phyloP scores from a whole-genome alignment of 2,329 filamentous ascomycete species.

The Grosmannia penicillata region DNA sequence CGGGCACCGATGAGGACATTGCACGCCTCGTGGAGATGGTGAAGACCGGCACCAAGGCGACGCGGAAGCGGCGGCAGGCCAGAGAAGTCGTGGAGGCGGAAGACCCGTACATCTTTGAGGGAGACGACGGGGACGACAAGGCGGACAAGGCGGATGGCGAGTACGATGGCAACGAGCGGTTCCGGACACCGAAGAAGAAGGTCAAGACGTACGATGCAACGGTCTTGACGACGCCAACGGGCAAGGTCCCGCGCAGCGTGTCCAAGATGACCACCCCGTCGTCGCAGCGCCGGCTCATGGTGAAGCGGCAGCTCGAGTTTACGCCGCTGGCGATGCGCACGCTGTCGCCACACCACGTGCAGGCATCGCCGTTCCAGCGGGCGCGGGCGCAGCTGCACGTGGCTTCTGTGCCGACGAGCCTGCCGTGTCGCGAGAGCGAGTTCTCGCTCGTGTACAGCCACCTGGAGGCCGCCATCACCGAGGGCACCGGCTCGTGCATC shows the following conservation, averaged over 20 bases:
- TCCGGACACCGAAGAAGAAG: slow-evolving; percentile 19
- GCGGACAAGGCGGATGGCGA: slow-evolving; percentile 10
- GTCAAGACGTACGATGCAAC: slow-evolving; percentile 15
- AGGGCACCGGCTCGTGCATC: slow-evolving; percentile 88
- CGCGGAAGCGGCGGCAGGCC: slow-evolving; percentile 30
- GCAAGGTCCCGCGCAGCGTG: slow-evolving; percentile 31
- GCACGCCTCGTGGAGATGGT: slow-evolving; percentile 51
- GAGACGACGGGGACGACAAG: slow-evolving; percentile 10
- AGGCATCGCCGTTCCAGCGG: slow-evolving; percentile 79
- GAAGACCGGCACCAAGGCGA: slow-evolving; percentile 57
- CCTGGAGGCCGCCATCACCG: slow-evolving; percentile 83
- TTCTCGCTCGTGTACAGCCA: slow-evolving; percentile 88
- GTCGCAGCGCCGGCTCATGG: slow-evolving; percentile 38
- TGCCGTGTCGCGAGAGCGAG: slow-evolving; percentile 85
- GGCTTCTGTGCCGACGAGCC: slow-evolving; percentile 73
- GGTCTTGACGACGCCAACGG: slow-evolving; percentile 44
- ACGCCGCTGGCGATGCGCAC: slow-evolving; percentile 85
- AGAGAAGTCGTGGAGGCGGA: slow-evolving; percentile 4
- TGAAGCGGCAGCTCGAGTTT: slow-evolving; percentile 87
- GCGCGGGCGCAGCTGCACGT: slow-evolving; percentile 84
- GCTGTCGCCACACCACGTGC: slow-evolving; percentile 57
- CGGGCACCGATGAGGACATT: slow-evolving; percentile 49
- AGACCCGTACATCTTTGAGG: slow-evolving; percentile 7
- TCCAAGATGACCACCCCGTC: slow-evolving; percentile 27
- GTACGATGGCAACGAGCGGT: slow-evolving; percentile 19